phyloP scores from a whole-genome alignment of 202 grass and related monocot genomes.

The Dendrocalamus latiflorus region DNA sequence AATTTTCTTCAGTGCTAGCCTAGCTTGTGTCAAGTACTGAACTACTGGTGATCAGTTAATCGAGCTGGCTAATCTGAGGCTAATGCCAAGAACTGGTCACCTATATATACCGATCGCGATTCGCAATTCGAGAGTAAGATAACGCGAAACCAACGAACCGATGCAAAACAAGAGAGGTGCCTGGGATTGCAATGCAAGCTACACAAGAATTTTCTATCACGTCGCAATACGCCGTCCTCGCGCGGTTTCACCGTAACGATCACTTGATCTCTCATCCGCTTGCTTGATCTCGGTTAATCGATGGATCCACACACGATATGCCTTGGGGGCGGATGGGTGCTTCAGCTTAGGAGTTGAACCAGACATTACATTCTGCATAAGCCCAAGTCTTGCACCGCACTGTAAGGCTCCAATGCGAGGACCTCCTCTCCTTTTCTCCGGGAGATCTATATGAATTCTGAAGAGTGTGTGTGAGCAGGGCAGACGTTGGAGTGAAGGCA shows the following conservation, averaged over 20 bases:
- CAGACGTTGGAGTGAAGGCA: too few relatives aligned
- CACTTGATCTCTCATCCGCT: slow-evolving; percentile 23
- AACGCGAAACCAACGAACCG: slow-evolving; percentile 27
- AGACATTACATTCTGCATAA: too few relatives aligned
- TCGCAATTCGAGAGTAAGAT: background rate
- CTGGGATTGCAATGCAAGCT: slow-evolving; percentile 72
- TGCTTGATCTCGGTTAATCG: background rate
- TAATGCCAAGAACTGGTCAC: background rate
- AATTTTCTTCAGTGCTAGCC: background rate
- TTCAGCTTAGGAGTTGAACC: too few relatives aligned
- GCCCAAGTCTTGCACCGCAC: too few relatives aligned
- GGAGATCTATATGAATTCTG: background rate
- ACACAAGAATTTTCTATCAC: slow-evolving; percentile 16
- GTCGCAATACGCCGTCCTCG: background rate
- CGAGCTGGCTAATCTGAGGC: slow-evolving; percentile 9
- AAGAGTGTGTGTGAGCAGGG: background rate
- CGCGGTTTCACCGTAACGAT: slow-evolving; percentile 22
- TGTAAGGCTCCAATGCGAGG: too few relatives aligned
- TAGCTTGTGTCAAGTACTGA: background rate
- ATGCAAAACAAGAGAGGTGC: slow-evolving; percentile 7
- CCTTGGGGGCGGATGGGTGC: too few relatives aligned
- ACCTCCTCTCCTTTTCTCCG: background rate
- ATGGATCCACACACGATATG: too few relatives aligned
- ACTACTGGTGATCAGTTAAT: background rate
- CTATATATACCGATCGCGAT: slow-evolving; percentile 42